Evolutionary conservation across 768 basidiomycete genomes (phyloP), one percentile per base, ranked within the genome.

Genomic region (Melanogaster broomeanus): DNA sequence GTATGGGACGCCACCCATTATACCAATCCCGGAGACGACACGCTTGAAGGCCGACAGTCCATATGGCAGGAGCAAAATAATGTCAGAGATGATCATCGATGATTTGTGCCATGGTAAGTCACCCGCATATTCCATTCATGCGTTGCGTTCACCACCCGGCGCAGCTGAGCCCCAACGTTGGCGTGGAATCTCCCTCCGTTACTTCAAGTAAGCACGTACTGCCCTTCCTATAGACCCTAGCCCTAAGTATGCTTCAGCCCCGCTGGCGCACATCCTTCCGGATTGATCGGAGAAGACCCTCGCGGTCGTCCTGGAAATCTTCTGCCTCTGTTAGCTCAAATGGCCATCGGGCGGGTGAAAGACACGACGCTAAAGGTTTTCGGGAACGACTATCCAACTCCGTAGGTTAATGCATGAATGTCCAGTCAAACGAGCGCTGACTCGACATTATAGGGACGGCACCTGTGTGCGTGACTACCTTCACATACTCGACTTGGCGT

Each of bases 401-500:
- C 81, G 88, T 93, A 59, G 62, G 85, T 74, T 6, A 22, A 24
- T 10, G 31, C 16, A n/a, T 8, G 28, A 18, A 16, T 24, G 16
- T 2, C 0, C 3, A 1, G n/a, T 6, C 7, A 9, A 19, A 19
- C 6, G 8, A 24, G 19, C 21, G 28, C 40, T 54, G 31, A 62
- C 47, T 24, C 22, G 42, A 34, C 41, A 7, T 57, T 42, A 7
- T 57, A 91, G 90, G 33, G 96, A 98, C 65, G 96, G 96, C 9
- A 98, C 96, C 8, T 99, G 96, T 63, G 92, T 98, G n/a, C 87
- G 95, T 38, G 95, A 98, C 71, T 94, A 94, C 69, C 76, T 94
- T 12, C 93, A 94, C 62, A 83, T 99, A 54, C 82, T 98, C 66
- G 97, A 99, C 69, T 80, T 99, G 42, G 93, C 97, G n/a, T 77